phyloP scores from a whole-genome alignment of 352 stramenopile genomes.

The Globisporangium barbulae region DNA sequence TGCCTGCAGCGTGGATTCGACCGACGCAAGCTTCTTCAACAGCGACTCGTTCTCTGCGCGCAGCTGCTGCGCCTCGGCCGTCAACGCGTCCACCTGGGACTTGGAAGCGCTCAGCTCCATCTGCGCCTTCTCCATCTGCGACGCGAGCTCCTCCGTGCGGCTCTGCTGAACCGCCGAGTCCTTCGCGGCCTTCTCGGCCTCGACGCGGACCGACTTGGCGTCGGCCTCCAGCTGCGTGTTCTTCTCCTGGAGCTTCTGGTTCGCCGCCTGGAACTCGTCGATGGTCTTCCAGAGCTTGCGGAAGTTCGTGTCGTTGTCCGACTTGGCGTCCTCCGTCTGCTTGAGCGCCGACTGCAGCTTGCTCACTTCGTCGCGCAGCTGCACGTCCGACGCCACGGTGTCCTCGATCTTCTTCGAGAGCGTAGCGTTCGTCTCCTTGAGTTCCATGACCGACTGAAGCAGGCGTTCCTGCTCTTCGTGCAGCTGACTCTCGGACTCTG shows the following conservation, averaged over 20 bases:
- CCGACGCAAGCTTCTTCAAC: slow-evolving; percentile 12
- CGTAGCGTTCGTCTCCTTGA: slow-evolving; percentile 24
- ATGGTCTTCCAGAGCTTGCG: slow-evolving; percentile 54
- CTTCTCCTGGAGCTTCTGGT: slow-evolving; percentile 43
- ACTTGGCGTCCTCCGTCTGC: slow-evolving; percentile 34
- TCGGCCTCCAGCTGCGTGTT: slow-evolving; percentile 42
- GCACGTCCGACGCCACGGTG: slow-evolving; percentile 13
- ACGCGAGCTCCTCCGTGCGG: slow-evolving; percentile 25
- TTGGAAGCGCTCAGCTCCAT: slow-evolving; percentile 16
- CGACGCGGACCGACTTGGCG: slow-evolving; percentile 32
- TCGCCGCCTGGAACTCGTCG: slow-evolving; percentile 41
- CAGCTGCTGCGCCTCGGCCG: slow-evolving; percentile 9
- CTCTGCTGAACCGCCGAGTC: slow-evolving; percentile 28
- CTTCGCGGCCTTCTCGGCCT: slow-evolving; percentile 36
- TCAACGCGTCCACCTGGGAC: slow-evolving; percentile 5
- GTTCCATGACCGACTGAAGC: slow-evolving; percentile 14
- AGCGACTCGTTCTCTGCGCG: slow-evolving; percentile 14
- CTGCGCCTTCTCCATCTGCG: slow-evolving; percentile 28
- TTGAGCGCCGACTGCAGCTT: slow-evolving; percentile 29
- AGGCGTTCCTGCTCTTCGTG: slow-evolving; percentile 26
- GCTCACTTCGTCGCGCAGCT: slow-evolving; percentile 14
- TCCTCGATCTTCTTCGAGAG: slow-evolving; percentile 30
- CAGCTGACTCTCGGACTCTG: slow-evolving; percentile 22
- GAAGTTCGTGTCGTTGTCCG: slow-evolving; percentile 43
- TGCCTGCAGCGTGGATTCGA: slow-evolving; percentile 10